These are phyloP conservation scores for Dryadomyces sulphureus DNA, from an alignment of 2,329 filamentous ascomycete genomes.

Conservation along the genomic window DNA sequence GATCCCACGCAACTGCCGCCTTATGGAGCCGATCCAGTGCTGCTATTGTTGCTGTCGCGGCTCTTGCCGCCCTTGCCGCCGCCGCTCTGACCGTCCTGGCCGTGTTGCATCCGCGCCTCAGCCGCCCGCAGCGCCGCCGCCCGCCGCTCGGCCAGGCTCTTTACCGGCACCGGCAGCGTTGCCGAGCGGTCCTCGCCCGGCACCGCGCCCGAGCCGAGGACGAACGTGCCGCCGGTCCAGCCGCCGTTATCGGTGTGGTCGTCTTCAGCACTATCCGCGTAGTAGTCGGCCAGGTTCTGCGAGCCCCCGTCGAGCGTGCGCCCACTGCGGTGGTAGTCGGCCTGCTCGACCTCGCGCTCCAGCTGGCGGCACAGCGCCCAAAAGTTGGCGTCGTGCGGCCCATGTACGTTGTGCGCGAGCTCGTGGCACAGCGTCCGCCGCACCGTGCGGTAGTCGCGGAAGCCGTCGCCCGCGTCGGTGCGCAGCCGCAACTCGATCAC, in stretches of 20 bases:
- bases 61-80: conserved; percentile 6
- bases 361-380: conserved; percentile 83
- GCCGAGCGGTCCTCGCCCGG: conserved; percentile 8
- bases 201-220: conserved; percentile 40
- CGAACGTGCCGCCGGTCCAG: conserved; percentile 68
- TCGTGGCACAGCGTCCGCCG: conserved; percentile 90
- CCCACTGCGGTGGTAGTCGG: conserved; percentile 65
- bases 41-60: neutral
- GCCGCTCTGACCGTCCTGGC: conserved; percentile 15
- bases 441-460: conserved; percentile 83
- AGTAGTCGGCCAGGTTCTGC: conserved; percentile 22
- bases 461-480: conserved; percentile 92
- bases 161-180: no score
- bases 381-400: conserved; percentile 72
- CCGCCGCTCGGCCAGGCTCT: conserved; percentile 34
- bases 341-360: conserved; percentile 68
- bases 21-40: no score
- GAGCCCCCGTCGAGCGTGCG: conserved; percentile 48
- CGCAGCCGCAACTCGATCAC: conserved; percentile 79
- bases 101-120: conserved; percentile 47
- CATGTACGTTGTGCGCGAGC: conserved; percentile 79
- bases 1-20: no score
- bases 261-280: conserved; percentile 32
- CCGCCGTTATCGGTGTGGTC: conserved; percentile 54
- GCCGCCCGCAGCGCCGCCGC: conserved; percentile 64